Evolutionary conservation across 2,329 filamentous ascomycete species (phyloP), one percentile per base, ranked within the genome.

Genomic region (Colletotrichum incanum): DNA sequence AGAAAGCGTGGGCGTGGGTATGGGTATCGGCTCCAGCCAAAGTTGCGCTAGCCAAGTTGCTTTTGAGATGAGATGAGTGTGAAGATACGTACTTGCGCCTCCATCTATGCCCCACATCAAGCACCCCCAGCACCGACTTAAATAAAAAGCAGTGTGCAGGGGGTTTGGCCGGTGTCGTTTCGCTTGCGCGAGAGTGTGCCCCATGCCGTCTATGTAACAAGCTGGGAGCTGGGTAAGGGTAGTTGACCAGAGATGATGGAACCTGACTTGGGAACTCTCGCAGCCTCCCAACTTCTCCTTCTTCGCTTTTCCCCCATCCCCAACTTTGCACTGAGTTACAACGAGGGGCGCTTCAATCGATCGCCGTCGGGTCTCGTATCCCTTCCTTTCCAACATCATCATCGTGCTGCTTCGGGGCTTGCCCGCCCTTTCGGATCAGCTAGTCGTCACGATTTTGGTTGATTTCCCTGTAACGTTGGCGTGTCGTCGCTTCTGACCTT

Each of bases 251-350:
- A 82, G 79, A 80, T 82, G 65, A 72, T 71, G 68, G 68, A 59
- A 68, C 65, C 65, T 72, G 65, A 55, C 63, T 71, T 67, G 55
- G 63, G 63, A 71, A 72, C 66, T 71, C 61, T 73, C 78, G 77
- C 79, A 79, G 79, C 79, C 79, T 82, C 80, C 81, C 80, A 79
- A 80, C 80, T 80, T 79, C 78, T 80, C 78, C 77, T 79, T 78
- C 80, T 79, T 78, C 76, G 78, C 76, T 76, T 72, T 76, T 75
- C 72, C 80, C 78, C 77, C 77, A 77, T 80, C 79, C 78, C 78
- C 78, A 79, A 73, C 67, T 71, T 66, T 49, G 59, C 71, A 26
- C 70, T 65, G 65, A 72, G 65, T 60, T 65, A 50, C 60, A 65
- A 58, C 66, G 70, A 39, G 70, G 69, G 70, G 65, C 70, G 66